These are phyloP conservation scores for Sugiyamaella qingdaonensis DNA, from an alignment of 805 yeast genomes.

Conservation along the genomic window DNA sequence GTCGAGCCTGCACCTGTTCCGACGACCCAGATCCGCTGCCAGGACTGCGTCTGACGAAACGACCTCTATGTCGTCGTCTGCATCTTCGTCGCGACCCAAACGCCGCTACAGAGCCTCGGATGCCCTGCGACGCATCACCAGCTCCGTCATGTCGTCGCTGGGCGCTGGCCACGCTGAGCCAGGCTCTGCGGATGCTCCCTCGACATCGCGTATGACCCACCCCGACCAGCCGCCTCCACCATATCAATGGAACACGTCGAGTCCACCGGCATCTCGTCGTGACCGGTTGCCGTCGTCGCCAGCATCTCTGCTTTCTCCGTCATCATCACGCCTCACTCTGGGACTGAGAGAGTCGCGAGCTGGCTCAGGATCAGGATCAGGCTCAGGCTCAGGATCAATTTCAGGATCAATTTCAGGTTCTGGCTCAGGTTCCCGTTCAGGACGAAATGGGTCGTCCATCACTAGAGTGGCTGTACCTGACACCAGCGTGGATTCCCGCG, in stretches of 20 bases:
- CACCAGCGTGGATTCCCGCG: neutral
- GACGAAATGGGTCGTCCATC: too few relatives aligned
- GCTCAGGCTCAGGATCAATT: too few relatives aligned
- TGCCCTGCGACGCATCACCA: constrained; percentile 6
- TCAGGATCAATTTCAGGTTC: too few relatives aligned
- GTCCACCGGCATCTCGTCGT: too few relatives aligned
- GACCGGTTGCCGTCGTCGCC: too few relatives aligned
- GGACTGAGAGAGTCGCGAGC: too few relatives aligned
- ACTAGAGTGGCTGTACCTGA: neutral
- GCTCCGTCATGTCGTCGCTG: constrained; percentile 6
- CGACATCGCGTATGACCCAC: neutral
- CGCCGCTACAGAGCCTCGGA: constrained; percentile 10
- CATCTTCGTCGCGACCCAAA: constrained; percentile 7
- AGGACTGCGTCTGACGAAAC: neutral
- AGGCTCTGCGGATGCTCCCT: neutral
- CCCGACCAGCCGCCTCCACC: neutral
- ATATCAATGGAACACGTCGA: neutral
- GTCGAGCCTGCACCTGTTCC: neutral
- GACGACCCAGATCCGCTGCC: neutral
- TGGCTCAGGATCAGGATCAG: too few relatives aligned
- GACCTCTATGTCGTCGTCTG: neutral
- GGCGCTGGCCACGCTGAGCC: neutral
- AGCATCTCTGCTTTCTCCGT: too few relatives aligned
- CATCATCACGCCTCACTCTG: too few relatives aligned
- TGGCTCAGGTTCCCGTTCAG: too few relatives aligned